phyloP scores from a whole-genome alignment of 1,139 yeast genomes.

The Candida frijolesensis region DNA sequence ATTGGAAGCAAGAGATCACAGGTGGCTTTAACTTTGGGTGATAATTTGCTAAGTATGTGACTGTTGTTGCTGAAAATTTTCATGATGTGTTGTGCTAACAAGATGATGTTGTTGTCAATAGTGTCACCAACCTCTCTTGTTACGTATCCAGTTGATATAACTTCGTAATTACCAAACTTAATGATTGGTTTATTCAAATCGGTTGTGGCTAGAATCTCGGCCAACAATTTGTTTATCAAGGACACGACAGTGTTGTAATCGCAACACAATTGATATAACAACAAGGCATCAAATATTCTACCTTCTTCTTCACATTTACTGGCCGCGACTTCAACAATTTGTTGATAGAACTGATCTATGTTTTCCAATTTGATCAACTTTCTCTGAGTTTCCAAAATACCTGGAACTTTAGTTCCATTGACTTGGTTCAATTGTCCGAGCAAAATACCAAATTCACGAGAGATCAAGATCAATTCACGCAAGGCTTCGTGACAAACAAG shows the following conservation, averaged over 20 bases:
- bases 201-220: slow-evolving; percentile 75
- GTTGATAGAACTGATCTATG: slow-evolving; percentile 48
- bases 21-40: slow-evolving; percentile 57
- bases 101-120: slow-evolving; percentile 50
- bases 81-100: slow-evolving; percentile 61
- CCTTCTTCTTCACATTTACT: slow-evolving; percentile 91
- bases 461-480: slow-evolving; percentile 80
- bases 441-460: slow-evolving; percentile 79
- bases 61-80: slow-evolving; percentile 54
- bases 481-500: slow-evolving; percentile 76
- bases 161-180: slow-evolving; percentile 38
- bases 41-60: slow-evolving; percentile 45
- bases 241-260: slow-evolving; percentile 85
- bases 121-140: slow-evolving; percentile 28
- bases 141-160: slow-evolving; percentile 19
- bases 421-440: slow-evolving; percentile 73
- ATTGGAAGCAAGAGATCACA: slow-evolving; percentile 66
- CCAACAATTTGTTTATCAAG: slow-evolving; percentile 73
- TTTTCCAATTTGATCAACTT: slow-evolving; percentile 62
- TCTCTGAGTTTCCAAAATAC: slow-evolving; percentile 81
- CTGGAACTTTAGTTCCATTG: slow-evolving; percentile 80
- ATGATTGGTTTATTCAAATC: slow-evolving; percentile 69
- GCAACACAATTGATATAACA: slow-evolving; percentile 84
- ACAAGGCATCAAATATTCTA: slow-evolving; percentile 79
- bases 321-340: slow-evolving; percentile 85